Base-by-base conservation (phyloP, 768 basidiomycete species). In the Trametes coccinea region DNA sequence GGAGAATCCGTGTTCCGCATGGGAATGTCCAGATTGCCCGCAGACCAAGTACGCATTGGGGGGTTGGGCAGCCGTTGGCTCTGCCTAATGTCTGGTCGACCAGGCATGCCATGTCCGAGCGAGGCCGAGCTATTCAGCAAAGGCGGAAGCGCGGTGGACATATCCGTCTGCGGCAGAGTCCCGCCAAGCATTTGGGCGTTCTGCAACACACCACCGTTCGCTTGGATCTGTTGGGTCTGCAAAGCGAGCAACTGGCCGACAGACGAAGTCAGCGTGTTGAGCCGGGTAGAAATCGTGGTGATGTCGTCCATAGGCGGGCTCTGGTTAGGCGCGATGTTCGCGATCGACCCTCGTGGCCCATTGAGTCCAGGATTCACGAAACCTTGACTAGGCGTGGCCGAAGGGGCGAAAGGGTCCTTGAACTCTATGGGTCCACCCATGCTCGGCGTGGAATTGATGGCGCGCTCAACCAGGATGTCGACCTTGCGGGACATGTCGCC, bases 21-120 rank as follows among this genome's bases (percentile, higher is more conserved):
- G 8, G 89, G 87, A 57, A 93, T 74, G 67, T 94, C 92, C 14
- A 93, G 76, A 46, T 82, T 88, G 39, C 92, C 91, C 41, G 89
- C 85, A 57, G 92, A 92, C 92, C 92, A 94, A 22, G 90, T 92
- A 45, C 92, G 84, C 76, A 87, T 82, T 6, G 89, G 89, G 31
- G 86, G 80, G 62, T 86, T 88, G 34, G 89, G 84, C 16, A 83
- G 78, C 56, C 92, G 86, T 33, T 82, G 76, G 45, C 78, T 74
- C 39, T 83, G 72, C 54, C 90, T 79, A 44, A 87, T 66, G 68
- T 92, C 90, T 31, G 84, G 82, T 31, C 90, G 83, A 67, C 79
- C 83, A 31, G 89, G 83, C 43, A 89, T 66, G 39, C 85, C 84
- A 68, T 89, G 86, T 0, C 84, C 81, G 16, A 88, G 75, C 43